Percentiles rank a stretch among this genome's conserved stretches.
Conservation (phyloP, 257 asterid genomes). For the Lycium ferocissimum region DNA sequence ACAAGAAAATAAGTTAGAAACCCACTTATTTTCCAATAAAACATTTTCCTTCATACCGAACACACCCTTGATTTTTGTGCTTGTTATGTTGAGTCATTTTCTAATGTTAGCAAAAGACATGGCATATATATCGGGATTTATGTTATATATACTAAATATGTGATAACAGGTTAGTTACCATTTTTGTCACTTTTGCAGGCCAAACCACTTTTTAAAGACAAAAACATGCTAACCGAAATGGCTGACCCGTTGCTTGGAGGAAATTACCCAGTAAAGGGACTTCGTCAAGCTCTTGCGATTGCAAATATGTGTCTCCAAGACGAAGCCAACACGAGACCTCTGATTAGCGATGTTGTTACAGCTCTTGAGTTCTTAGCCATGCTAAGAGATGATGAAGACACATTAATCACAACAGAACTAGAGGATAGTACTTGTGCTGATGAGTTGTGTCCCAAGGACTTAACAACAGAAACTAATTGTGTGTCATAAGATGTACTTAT, state of each 20-base stretch:
- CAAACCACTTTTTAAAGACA: constrained; percentile 49
- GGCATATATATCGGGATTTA: neutral
- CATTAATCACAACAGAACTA: constrained; percentile 33
- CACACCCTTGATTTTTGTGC: neutral
- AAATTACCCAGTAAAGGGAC: constrained; percentile 42
- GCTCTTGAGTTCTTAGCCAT: constrained; percentile 53
- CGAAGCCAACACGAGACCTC: constrained; percentile 51
- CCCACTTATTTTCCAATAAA: too few relatives aligned
- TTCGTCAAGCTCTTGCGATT: constrained; percentile 50
- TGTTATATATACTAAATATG: neutral
- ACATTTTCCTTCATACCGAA: too few relatives aligned
- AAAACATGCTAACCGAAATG: constrained; percentile 38
- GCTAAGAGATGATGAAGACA: constrained; percentile 32
- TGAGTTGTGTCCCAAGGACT: constrained; percentile 2
- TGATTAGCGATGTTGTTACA: constrained; percentile 52
- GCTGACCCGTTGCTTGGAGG: constrained; percentile 54
- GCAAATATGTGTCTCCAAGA: constrained; percentile 64
- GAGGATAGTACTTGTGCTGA: neutral
- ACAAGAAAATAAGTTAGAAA: too few relatives aligned
- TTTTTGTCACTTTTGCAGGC: constrained; percentile 41
- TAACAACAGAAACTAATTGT: constrained; percentile 25
- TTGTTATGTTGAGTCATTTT: neutral
- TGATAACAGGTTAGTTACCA: neutral
- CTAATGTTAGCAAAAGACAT: neutral
- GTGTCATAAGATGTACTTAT: neutral